These are phyloP conservation scores for Xylaria grammica DNA, from an alignment of 495 filamentous ascomycete species.

Conservation along the genomic window DNA sequence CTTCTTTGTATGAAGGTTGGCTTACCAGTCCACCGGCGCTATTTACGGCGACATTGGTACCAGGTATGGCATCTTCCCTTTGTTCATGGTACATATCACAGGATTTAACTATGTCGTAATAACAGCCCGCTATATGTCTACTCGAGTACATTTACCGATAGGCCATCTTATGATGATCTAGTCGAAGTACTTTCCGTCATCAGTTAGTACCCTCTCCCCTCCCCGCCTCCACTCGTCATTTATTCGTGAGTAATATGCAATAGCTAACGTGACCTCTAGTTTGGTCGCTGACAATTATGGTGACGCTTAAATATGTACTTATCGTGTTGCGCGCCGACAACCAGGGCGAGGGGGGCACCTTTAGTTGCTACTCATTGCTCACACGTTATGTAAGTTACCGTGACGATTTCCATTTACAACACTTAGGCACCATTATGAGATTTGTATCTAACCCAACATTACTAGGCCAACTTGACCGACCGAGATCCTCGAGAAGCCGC, in stretches of 20 bases:
- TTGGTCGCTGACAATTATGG: slow-evolving; percentile 75
- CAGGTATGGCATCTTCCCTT: slow-evolving; percentile 35
- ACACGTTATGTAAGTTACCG: slow-evolving; percentile 63
- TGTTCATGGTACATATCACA: not conserved
- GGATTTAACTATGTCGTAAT: not conserved
- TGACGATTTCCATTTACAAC: not conserved
- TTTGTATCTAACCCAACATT: not conserved
- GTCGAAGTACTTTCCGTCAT: slow-evolving; percentile 74
- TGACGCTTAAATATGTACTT: slow-evolving; percentile 74
- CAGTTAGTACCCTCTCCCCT: slow-evolving; percentile 24
- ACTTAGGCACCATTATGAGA: not conserved
- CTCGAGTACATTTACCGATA: slow-evolving; percentile 68
- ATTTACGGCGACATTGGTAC: slow-evolving; percentile 83
- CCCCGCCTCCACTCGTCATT: not conserved
- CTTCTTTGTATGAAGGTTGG: slow-evolving; percentile 47
- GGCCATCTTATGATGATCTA: slow-evolving; percentile 64
- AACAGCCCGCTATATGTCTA: slow-evolving; percentile 69
- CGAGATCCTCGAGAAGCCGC: slow-evolving; percentile 59
- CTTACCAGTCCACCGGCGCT: slow-evolving; percentile 73
- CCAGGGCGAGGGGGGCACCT: slow-evolving; percentile 80
- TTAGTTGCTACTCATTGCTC: slow-evolving; percentile 72
- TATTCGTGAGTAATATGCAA: not conserved
- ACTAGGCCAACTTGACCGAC: slow-evolving; percentile 59
- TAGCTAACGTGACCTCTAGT: slow-evolving; percentile 32
- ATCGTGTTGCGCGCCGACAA: slow-evolving; percentile 75